Base-by-base conservation (phyloP, 371 early-diverging fungal species). In the Zopfochytrium polystomum region DNA sequence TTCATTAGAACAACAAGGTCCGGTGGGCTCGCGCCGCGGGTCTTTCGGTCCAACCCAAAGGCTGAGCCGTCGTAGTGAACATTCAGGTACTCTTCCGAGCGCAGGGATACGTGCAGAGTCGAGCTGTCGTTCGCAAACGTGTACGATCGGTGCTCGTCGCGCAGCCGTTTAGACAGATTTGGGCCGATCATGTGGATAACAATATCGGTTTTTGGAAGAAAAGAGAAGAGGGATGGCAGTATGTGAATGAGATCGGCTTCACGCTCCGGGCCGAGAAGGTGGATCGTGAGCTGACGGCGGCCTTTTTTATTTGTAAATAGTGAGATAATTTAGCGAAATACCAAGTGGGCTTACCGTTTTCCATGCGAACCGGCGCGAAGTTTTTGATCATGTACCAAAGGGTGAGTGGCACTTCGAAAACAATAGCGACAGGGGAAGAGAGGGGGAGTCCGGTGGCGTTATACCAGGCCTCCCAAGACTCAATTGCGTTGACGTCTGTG, bases 341-440 rank as follows among this genome's bases (percentile, higher is more conserved):
- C 33, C 6, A 33, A 50, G 23, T 20, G 25, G 18, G 15, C 62
- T 7, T 52, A 68, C 69, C 73, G 33, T 65, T 54, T 26, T 59
- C 59, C 2, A 60, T 59, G 18, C 63, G 29, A 23, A 50, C 58
- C 9, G 69, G 58, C 1, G 61, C 60, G 45, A 51, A 69, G 64
- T 75, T 65, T 58, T 75, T 78, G 60, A 74, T 58, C 15, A 73
- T 20, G 62, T 67, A 71, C 66, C 65, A 75, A 11, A 78, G 43
- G 4, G 79, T 78, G 53, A 78, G 44, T 3, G 79, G 79, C 22
- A 70, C 62, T 52, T 78, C 79, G 43, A 75, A 67, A n/a, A 75
- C 70, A 2, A 78, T 55, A 1, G 79, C 69, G 18, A 73, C 72
- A 18, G 75, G 75, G 45, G 62, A 63, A 43, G 64, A 57, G 2